A percentile compares a stretch with the other conserved stretches of the same genome.
Conservation (phyloP, 2,329 filamentous ascomycete species). For the Fusarium buxicola region DNA sequence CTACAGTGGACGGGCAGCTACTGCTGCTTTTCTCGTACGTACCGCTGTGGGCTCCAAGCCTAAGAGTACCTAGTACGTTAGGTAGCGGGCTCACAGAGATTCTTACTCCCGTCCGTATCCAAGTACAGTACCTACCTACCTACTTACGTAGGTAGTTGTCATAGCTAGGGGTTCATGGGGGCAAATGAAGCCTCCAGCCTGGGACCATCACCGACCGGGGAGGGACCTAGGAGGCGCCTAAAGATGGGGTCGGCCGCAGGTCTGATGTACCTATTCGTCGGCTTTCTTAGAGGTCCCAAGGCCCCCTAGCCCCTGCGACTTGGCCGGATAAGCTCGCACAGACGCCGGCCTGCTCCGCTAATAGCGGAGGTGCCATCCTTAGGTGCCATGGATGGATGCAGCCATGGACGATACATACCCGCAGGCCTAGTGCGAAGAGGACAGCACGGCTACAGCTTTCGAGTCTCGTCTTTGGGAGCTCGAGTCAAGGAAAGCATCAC, state of each 20-base stretch:
- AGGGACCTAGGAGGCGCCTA: conserved; percentile 35
- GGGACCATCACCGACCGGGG: conserved; percentile 33
- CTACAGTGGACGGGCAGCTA: conserved; percentile 12
- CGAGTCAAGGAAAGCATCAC: conserved; percentile 4
- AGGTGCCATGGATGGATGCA: conserved; percentile 27
- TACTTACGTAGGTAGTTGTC: too few species aligned
- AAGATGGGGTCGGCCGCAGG: conserved; percentile 44
- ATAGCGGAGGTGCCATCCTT: conserved; percentile 40
- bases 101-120: neutral
- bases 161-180: conserved; percentile 20
- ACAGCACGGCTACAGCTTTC: conserved; percentile 25
- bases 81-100: conserved; percentile 5
- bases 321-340: conserved; percentile 33
- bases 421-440: conserved; percentile 15
- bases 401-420: conserved; percentile 17
- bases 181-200: conserved; percentile 26
- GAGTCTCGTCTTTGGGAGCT: conserved; percentile 2
- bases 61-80: too few species aligned
- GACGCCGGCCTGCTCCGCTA: conserved; percentile 42
- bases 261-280: conserved; percentile 39
- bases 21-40: conserved; percentile 2
- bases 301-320: conserved; percentile 33
- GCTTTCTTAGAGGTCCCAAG: conserved; percentile 22
- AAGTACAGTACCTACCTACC: too few species aligned
- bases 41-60: neutral